Evolutionary conservation across 768 basidiomycete genomes (phyloP).

Genomic region (Mycena polygramma): DNA sequence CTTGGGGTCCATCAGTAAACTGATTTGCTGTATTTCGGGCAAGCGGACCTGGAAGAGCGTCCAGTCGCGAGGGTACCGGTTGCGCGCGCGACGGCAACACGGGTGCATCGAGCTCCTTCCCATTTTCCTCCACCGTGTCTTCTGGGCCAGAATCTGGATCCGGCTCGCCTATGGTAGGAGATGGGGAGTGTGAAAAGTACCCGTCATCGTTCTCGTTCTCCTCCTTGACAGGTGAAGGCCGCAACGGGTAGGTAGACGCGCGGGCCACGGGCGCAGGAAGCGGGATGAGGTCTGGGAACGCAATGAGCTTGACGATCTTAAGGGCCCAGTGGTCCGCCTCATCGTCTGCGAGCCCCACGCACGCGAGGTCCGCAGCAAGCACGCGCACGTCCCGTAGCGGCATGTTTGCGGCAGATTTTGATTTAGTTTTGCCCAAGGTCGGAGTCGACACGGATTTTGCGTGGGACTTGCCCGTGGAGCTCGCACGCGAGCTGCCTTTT

Average conservation of each 20-base stretch:
- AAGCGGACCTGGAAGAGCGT: constrained; percentile 21
- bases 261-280: constrained; percentile 2
- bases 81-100: constrained; percentile 26
- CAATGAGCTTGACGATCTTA: constrained; percentile 83
- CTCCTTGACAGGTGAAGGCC: constrained; percentile 28
- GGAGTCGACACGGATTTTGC: constrained; percentile 20
- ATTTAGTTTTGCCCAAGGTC: constrained; percentile 22
- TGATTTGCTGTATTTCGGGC: constrained; percentile 12
- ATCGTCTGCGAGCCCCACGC: constrained; percentile 81
- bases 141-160: constrained; percentile 36
- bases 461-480: constrained; percentile 19
- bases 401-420: constrained; percentile 53
- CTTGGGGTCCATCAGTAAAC: neutral
- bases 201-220: constrained; percentile 62
- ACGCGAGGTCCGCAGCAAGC: constrained; percentile 79
- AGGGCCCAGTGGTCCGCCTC: constrained; percentile 78
- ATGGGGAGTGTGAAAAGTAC: constrained; percentile 73
- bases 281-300: constrained; percentile 79
- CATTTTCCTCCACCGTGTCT: neutral
- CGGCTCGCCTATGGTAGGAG: constrained; percentile 25
- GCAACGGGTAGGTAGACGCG: constrained; percentile 42
- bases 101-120: neutral
- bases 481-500: constrained; percentile 4
- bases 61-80: constrained; percentile 33
- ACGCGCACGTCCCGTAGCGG: constrained; percentile 70